Percentiles rank a stretch among this genome's conserved stretches.
These are phyloP conservation scores for Phytophthora idaei DNA, from an alignment of 352 stramenopile species.

Conservation along the genomic window DNA sequence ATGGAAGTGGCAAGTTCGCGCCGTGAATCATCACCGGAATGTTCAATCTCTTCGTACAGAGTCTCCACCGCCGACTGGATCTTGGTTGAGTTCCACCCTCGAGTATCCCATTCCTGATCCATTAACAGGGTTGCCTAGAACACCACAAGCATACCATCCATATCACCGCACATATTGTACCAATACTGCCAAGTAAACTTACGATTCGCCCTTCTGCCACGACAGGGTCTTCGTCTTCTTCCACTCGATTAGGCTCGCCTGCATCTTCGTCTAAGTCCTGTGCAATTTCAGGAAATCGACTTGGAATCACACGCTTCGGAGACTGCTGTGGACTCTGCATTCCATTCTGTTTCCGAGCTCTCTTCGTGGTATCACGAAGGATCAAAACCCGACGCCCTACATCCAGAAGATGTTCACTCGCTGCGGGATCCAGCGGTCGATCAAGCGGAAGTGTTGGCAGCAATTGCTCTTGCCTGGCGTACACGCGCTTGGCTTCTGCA, in stretches of 20 bases:
- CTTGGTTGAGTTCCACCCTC: slow-evolving; percentile 64
- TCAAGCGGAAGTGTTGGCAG: slow-evolving; percentile 65
- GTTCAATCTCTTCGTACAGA: slow-evolving; percentile 72
- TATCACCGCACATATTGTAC: background rate
- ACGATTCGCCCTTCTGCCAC: slow-evolving; percentile 61
- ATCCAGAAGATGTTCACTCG: slow-evolving; percentile 58
- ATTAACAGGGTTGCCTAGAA: slow-evolving; percentile 72
- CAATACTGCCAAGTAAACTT: slow-evolving; percentile 20
- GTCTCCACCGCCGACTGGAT: slow-evolving; percentile 65
- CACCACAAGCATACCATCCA: slow-evolving; percentile 1
- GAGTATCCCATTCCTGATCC: slow-evolving; percentile 85
- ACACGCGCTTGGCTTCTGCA: slow-evolving; percentile 57
- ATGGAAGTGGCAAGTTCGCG: slow-evolving; percentile 70
- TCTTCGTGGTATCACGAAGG: slow-evolving; percentile 52
- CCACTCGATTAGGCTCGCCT: slow-evolving; percentile 24
- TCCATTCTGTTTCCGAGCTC: slow-evolving; percentile 34
- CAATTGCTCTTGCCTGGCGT: slow-evolving; percentile 57
- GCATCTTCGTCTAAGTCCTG: slow-evolving; percentile 32
- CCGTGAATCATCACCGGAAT: slow-evolving; percentile 42
- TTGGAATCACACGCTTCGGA: slow-evolving; percentile 58
- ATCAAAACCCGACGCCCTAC: slow-evolving; percentile 63
- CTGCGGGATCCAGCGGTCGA: slow-evolving; percentile 39
- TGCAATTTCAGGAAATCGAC: slow-evolving; percentile 49
- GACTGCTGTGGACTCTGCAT: slow-evolving; percentile 17
- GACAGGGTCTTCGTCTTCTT: slow-evolving; percentile 32